Percentiles rank a stretch among this genome's conserved stretches.
phyloP scores from a whole-genome alignment of 2,329 filamentous ascomycete genomes.

The Aspergillus ustus region DNA sequence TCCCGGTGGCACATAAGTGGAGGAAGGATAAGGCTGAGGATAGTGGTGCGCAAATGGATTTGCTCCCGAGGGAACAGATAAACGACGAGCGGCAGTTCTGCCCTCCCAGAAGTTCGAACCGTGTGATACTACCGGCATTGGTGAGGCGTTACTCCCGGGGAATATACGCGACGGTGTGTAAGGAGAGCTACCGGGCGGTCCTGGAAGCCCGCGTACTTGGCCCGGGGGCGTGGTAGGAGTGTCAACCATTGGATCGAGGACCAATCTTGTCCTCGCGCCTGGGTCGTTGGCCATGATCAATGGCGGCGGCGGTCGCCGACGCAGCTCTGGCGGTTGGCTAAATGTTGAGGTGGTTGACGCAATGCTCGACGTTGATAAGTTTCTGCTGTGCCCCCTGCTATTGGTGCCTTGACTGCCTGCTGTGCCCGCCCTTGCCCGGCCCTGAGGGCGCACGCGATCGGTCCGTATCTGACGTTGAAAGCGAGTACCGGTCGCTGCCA shows the following conservation, averaged over 20 bases:
- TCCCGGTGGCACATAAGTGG: slow-evolving; percentile 60
- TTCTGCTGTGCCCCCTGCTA: slow-evolving; percentile 77
- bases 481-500: slow-evolving; percentile 87
- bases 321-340: slow-evolving; percentile 64
- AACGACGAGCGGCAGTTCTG: slow-evolving; percentile 70
- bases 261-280: slow-evolving; percentile 60
- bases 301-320: slow-evolving; percentile 78
- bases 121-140: slow-evolving; percentile 69
- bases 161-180: slow-evolving; percentile 86
- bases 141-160: slow-evolving; percentile 73
- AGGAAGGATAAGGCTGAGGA: slow-evolving; percentile 62
- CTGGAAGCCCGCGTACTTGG: slow-evolving; percentile 67
- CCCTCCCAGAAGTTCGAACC: slow-evolving; percentile 75
- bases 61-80: slow-evolving; percentile 78
- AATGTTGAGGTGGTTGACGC: slow-evolving; percentile 73
- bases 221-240: slow-evolving; percentile 67
- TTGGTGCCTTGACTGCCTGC: slow-evolving; percentile 73
- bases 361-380: slow-evolving; percentile 88
- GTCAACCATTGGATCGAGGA: slow-evolving; percentile 58
- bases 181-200: slow-evolving; percentile 73
- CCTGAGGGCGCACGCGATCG: slow-evolving; percentile 77
- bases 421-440: slow-evolving; percentile 76
- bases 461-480: slow-evolving; percentile 92
- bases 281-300: slow-evolving; percentile 78
- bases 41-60: slow-evolving; percentile 76